Conservation (phyloP, 2,329 filamentous ascomycete species). For the Penicillium digitatum region DNA sequence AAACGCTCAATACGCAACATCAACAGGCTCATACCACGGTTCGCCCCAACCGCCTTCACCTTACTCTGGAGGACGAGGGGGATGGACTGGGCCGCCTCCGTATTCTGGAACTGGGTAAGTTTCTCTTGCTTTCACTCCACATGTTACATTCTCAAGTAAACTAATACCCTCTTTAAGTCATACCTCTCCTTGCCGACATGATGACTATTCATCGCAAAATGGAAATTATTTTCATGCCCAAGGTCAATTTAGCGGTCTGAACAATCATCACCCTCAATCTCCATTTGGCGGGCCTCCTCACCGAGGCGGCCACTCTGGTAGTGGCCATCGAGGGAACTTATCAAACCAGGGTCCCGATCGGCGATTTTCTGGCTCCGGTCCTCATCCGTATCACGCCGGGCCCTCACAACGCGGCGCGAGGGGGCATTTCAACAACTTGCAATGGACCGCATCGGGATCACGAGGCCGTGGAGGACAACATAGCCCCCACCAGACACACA, state of each 20-base stretch:
- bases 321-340: conserved; percentile 56
- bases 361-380: conserved; percentile 43
- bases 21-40: conserved; percentile 54
- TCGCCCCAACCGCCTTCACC: conserved; percentile 62
- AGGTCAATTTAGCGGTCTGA: conserved; percentile 51
- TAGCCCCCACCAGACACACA: conserved; percentile 38
- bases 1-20: conserved; percentile 54
- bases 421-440: conserved; percentile 62
- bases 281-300: conserved; percentile 48
- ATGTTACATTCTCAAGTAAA: conserved; percentile 4
- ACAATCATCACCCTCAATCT: conserved; percentile 43
- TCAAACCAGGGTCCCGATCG: conserved; percentile 47
- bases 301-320: conserved; percentile 50
- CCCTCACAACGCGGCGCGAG: conserved; percentile 50
- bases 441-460: conserved; percentile 63
- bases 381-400: conserved; percentile 45
- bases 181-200: conserved; percentile 59
- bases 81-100: conserved; percentile 47
- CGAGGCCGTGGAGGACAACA: conserved; percentile 50
- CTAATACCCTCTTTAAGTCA: conserved; percentile 52
- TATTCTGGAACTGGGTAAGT: conserved; percentile 51
- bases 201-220: conserved; percentile 49
- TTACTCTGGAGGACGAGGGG: conserved; percentile 53
- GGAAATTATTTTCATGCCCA: conserved; percentile 54
- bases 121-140: not conserved